Base-by-base conservation (phyloP, 2,329 filamentous ascomycete genomes). In the Zalaria sp. region DNA sequence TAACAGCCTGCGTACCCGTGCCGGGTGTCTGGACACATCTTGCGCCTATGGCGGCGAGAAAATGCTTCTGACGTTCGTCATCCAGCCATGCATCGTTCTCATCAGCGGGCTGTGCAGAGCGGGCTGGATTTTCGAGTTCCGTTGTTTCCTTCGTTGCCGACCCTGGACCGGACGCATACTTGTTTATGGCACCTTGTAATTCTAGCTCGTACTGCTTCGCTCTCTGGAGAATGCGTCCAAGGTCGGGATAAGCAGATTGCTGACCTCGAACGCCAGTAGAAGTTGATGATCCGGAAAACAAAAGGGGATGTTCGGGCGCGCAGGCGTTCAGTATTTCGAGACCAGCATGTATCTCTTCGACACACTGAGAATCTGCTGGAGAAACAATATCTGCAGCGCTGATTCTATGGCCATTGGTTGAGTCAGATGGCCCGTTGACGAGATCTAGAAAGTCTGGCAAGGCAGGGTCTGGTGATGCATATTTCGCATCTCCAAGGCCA, bases 41-140 rank as follows among this genome's bases (percentile, higher is more conserved):
- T 5, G 11, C 35, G 6, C 28, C 35, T 5, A 44, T 25, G 11
- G 26, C 31, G 18, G 37, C 35, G 26, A 44, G 39, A 27, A 41
- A 41, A 5, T 68, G 60, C 50, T 79, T 68, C 18, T 73, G 66
- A 1, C 72, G 75, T 45, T 71, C 69, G 37, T 81, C 76, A 44
- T 83, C 73, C 11, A 72, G 57, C 56, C 67, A 73, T 27, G 66
- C 59, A 5, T 38, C 25, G 10, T 29, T 28, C 27, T 41, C 44
- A 9, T 39, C 34, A 31, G 34, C 29, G 2, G 37, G 29, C 28
- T 41, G 4, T 18, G 11, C 35, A 29, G 26, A 18, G 9, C n/a
- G 18, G 18, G 18, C 18, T 18, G 18, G 18, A 18, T 2, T 18
- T 18, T 18, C 3, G 9, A 31, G 5, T 7, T 42, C 25, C 18